Evolutionary conservation across 805 yeast genomes (phyloP), one percentile per base, ranked within the genome.

Genomic region (Suhomyces vadensis): DNA sequence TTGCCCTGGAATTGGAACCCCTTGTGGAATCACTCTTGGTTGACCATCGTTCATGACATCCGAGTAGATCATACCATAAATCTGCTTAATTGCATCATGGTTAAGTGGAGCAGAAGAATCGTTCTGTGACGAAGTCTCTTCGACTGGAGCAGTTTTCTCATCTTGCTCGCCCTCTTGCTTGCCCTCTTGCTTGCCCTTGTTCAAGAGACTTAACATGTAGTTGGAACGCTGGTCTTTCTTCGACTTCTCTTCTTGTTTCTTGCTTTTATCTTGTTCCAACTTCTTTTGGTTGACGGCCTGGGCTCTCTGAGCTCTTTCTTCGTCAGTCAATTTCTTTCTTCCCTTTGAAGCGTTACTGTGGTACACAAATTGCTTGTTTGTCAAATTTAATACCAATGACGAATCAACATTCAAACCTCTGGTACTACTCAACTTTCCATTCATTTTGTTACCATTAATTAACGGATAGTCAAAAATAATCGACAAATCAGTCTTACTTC

Each of bases 331-430:
- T 5, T 67, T 56, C 53, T 60, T 63, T 48, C 63, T 64, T 35
- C 54, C 57, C 49, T 67, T 64, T 2, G 90, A 80, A 8, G 87
- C 85, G 55, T 79, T 79, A 3, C 90, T 79, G 54, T 86, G 91
- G 61, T 77, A 87, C 31, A 87, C 80, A 55, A 87, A 79, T 61
- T 92, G 96, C 49, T 78, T 78, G 55, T 79, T 68, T 4, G 92
- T 74, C 39, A 92, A 58, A 60, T 94, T 94, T 65, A 94, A 74
- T 26, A 94, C 82, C 43, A 87, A 75, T 0, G 92, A 81, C 0
- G 95, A 82, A 51, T 87, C 95, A 43, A 94, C 79, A 19, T 85
- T 81, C 53, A 89, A 65, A 14, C 98, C 99, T 58, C 99, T 82
- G 55, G 82, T 85, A 4, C 92, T 78, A 41, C 67, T 68, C 55